Base-by-base conservation (phyloP, 176 grass and related monocot species). In the Luzula sylvatica region DNA sequence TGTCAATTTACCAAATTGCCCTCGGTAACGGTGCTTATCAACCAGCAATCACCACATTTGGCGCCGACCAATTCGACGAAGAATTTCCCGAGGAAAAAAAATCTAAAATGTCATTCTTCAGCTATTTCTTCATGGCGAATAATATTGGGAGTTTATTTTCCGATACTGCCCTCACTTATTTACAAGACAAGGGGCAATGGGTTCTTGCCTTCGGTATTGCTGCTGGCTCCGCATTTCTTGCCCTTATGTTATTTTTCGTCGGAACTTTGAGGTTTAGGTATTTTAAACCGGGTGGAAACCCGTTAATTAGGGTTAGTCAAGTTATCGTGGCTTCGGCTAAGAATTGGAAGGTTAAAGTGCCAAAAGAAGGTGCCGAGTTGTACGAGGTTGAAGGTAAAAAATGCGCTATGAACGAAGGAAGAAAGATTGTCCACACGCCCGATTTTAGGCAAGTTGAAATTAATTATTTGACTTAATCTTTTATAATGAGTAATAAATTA, bases 91-190 rank as follows among this genome's bases (percentile, higher is more conserved):
- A 9, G 28, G 81, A 84, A 32, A 39, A 43, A 8, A 47, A 54
- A 5, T 84, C 81, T 3, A 84, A 84, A 70, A 61, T 68, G n/a
- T 44, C 74, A 50, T 84, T 84, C 75, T 84, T 78, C 12, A 76
- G 74, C 38, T 84, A 84, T 38, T 78, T 84, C 58, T 84, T 74
- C 39, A 66, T 84, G 0, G 69, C 74, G 1, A 74, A 78, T 30
- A 84, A 84, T 58, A 51, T 84, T 1, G 81, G 81, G 19, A 73
- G 69, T 56, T 27, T 84, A 21, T 62, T 78, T 24, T 65, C 81
- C 1, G 71, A 74, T 66, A 78, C 69, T 29, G 16, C 46, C 8
- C 32, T 84, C 4, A 50, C 75, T 2, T 84, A 74, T 55, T 65
- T 78, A 2, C 69, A 84, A 61, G 75, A 84, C 50, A 18, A 25